Evolutionary conservation across 208 protist genomes (phyloP).

Genomic region (Porcisia hertigi): DNA sequence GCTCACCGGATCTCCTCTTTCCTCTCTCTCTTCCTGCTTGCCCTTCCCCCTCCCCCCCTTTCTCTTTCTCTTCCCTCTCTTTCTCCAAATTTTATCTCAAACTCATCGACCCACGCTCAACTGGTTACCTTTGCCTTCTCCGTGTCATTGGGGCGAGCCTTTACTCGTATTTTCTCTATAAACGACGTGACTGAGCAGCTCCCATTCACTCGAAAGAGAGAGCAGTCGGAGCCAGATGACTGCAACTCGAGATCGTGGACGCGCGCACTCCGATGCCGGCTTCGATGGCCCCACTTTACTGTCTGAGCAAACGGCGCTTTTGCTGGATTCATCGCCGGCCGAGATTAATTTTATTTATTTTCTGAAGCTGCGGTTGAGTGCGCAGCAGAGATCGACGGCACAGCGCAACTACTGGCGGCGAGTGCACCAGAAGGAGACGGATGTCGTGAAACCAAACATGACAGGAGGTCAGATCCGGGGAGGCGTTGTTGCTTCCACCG

Average conservation of each 20-base stretch:
- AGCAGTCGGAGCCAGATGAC: background rate
- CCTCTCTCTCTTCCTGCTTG: background rate
- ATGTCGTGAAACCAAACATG: background rate
- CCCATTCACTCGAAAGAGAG: background rate
- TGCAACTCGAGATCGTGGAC: background rate
- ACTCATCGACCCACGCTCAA: no score
- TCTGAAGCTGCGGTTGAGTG: constrained; percentile 59
- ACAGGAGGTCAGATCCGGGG: background rate
- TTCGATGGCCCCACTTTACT: constrained; percentile 60
- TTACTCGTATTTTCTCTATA: no score
- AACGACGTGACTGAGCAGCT: no score
- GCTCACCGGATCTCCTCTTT: background rate
- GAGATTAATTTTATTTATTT: constrained; percentile 78
- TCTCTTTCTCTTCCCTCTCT: background rate
- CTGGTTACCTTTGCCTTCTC: no score
- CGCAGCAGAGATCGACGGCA: constrained; percentile 58
- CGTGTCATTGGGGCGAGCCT: no score
- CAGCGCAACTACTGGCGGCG: constrained; percentile 70
- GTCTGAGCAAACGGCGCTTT: constrained; percentile 62
- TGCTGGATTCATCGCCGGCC: constrained; percentile 40
- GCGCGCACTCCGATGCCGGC: constrained; percentile 1
- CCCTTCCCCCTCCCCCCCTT: no score
- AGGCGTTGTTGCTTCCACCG: background rate
- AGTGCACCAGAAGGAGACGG: constrained; percentile 6
- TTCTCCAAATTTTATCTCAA: background rate